Percentiles rank a stretch among this genome's conserved stretches.
Evolutionary conservation across 441 rosid genomes (phyloP).

Genomic region (Aquilaria agallochum): DNA sequence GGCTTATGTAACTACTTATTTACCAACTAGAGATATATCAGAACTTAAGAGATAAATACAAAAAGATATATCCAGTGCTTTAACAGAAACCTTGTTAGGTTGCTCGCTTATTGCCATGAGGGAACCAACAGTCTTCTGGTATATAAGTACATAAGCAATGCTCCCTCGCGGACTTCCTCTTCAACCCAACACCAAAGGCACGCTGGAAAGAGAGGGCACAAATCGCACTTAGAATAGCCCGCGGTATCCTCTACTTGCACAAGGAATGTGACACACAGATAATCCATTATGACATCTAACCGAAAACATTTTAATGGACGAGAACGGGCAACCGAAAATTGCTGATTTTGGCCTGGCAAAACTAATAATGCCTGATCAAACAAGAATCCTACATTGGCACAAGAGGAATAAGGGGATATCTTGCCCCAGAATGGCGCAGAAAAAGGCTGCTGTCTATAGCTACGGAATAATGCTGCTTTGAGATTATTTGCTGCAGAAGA

Average conservation of each 20-base stretch:
- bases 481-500: conserved; percentile 20
- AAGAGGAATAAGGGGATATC: conserved; percentile 25
- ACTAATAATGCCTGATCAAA: conserved; percentile 23
- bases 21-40: too few species aligned
- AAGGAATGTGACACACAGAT: conserved; percentile 23
- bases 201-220: conserved; percentile 16
- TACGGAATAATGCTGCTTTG: conserved; percentile 1
- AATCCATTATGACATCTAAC: conserved; percentile 25
- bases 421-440: conserved; percentile 30
- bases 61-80: too few species aligned
- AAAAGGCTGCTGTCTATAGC: conserved; percentile 9
- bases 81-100: conserved; percentile 18
- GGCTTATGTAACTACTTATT: too few species aligned
- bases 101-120: conserved; percentile 25
- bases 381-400: conserved; percentile 10
- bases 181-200: background rate
- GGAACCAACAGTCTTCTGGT: conserved; percentile 27
- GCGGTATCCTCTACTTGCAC: conserved; percentile 22
- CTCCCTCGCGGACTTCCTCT: conserved; percentile 23
- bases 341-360: conserved; percentile 31
- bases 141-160: conserved; percentile 35
- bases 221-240: conserved; percentile 16
- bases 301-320: conserved; percentile 25
- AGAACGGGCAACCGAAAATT: conserved; percentile 15
- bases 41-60: too few species aligned